Base-by-base conservation (phyloP, 768 basidiomycete genomes). In the Tulasnella sp. region DNA sequence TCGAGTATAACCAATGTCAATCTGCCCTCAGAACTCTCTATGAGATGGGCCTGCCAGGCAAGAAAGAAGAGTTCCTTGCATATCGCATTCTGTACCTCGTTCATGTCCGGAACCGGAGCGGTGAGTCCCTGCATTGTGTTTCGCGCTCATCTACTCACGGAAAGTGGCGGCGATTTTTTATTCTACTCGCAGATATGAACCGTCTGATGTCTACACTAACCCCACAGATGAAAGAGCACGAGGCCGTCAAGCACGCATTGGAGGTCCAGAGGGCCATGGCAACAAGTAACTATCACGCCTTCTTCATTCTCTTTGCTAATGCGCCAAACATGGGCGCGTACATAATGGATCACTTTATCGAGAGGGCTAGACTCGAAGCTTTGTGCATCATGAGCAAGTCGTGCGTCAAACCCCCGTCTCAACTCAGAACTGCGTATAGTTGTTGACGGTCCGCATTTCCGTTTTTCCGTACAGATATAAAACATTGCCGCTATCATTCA, bases 1-100 rank as follows among this genome's bases (percentile, higher is more conserved):
- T 96, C 65, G 96, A 99, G 80, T 98, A 95, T 70, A 98, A 96
- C 71, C 89, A 94, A 72, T 99, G 96, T 73, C 93, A 97, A 71
- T 86, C 87, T 29, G 86, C 89, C 64, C 75, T 98, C 45, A 86
- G 86, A 68, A 80, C 81, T 52, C 80, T 99, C 24, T 98, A 99
- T 72, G 93, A 95, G 64, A 82, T 94, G 59, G 93, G 93, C 43
- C 84, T 99, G 53, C 82, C 84, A 49, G 96, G 94, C 54, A 88
- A 89, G 70, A 86, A 86, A 9, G 89, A 95, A 68, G 96, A 99
- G 73, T 99, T 98, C 68, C 83, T 94, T 13, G 95, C 93, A 53
- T 99, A 99, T 70, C 89, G 92, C 50, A 96, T 99, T 69, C 81
- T 99, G 51, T 93, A 97, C 82, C 78, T 98, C 21, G 71, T 98